These are phyloP conservation scores for Quillaja saponaria DNA, from an alignment of 306 rosid genomes.

Conservation along the genomic window DNA sequence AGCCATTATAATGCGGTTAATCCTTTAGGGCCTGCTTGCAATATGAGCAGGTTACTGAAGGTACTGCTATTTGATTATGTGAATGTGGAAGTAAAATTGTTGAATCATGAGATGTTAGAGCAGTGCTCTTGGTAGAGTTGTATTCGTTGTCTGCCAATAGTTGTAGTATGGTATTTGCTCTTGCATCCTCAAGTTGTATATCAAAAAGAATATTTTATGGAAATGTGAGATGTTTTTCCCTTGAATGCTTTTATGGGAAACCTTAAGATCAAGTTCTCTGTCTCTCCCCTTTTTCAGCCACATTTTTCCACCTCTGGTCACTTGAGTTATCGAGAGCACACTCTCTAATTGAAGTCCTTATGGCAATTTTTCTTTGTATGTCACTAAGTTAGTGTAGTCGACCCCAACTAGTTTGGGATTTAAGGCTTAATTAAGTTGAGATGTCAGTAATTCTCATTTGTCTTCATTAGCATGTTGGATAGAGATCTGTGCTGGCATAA, in stretches of 20 bases:
- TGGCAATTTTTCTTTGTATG: neutral
- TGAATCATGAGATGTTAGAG: constrained; percentile 5
- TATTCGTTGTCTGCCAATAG: neutral
- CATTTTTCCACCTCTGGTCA: too few relatives aligned
- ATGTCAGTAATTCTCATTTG: constrained; percentile 11
- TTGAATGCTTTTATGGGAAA: neutral
- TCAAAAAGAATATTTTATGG: neutral
- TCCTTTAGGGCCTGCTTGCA: neutral
- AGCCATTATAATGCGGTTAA: neutral
- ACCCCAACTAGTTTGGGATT: too few relatives aligned
- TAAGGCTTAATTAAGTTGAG: too few relatives aligned
- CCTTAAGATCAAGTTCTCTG: neutral
- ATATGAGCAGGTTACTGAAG: constrained; percentile 12
- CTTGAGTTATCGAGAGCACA: too few relatives aligned
- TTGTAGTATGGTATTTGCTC: neutral
- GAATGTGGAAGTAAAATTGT: neutral
- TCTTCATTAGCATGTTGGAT: too few relatives aligned
- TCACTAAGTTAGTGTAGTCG: too few relatives aligned
- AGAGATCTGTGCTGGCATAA: too few relatives aligned
- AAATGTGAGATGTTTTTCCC: neutral
- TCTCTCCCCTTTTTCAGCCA: neutral
- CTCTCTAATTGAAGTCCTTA: neutral
- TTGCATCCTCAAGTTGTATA: neutral
- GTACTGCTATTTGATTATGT: neutral
- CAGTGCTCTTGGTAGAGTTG: neutral